Conservation (phyloP, 1,284 basidiomycete genomes). For the Puccinia coronata region DNA sequence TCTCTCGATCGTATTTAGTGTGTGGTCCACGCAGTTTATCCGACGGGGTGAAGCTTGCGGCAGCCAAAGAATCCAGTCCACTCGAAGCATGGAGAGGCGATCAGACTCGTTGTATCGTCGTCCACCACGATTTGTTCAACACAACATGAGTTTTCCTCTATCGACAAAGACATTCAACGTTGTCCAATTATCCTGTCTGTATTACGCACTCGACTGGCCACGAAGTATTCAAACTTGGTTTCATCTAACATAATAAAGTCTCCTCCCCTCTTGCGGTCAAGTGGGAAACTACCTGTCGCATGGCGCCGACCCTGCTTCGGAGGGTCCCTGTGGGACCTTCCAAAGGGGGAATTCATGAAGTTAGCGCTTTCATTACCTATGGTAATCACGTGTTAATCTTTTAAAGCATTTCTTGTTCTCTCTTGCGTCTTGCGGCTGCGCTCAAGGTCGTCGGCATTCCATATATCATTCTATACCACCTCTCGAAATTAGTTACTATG, state of each 20-base stretch:
- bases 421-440: too few relatives aligned
- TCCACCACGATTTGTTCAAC: constrained; percentile 31
- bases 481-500: neutral
- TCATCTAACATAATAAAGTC: too few relatives aligned
- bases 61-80: constrained; percentile 20
- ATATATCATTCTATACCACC: neutral
- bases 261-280: too few relatives aligned
- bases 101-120: neutral
- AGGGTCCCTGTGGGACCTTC: too few relatives aligned
- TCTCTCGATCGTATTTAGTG: neutral
- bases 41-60: constrained; percentile 12
- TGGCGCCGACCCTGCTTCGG: too few relatives aligned
- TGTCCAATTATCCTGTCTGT: neutral
- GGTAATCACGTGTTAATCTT: neutral
- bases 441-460: neutral
- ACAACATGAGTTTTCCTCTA: constrained; percentile 3
- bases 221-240: neutral
- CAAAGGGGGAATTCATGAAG: too few relatives aligned
- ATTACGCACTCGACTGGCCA: neutral
- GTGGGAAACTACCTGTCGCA: neutral
- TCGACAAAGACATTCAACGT: neutral
- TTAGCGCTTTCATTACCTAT: too few relatives aligned
- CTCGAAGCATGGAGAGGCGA: constrained; percentile 27
- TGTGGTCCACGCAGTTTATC: constrained; percentile 28
- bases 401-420: too few relatives aligned